phyloP scores from a whole-genome alignment of 2,329 filamentous ascomycete species.

The Alternaria brassicicola region DNA sequence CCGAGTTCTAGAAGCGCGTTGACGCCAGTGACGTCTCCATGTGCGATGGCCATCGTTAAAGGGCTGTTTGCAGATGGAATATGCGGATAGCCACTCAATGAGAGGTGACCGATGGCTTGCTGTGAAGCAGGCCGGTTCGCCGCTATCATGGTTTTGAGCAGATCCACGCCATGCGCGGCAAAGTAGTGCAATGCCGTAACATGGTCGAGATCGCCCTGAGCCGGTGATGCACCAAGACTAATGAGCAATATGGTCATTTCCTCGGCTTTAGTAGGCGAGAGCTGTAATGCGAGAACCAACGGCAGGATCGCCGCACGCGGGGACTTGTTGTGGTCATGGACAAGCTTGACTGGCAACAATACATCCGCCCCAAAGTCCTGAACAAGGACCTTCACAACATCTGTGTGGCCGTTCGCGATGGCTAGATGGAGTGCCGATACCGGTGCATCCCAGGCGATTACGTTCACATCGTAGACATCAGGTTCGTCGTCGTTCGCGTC shows the following conservation, averaged over 20 bases:
- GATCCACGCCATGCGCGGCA: conserved; percentile 15
- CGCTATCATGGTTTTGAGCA: conserved; percentile 56
- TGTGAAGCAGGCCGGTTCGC: conserved; percentile 67
- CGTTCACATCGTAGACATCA: conserved; percentile 79
- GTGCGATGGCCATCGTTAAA: conserved; percentile 61
- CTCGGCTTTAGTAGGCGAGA: conserved; percentile 67
- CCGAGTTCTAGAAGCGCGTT: conserved; percentile 65
- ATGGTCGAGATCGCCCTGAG: conserved; percentile 71
- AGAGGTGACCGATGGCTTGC: conserved; percentile 70
- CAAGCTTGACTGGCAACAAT: conserved; percentile 73
- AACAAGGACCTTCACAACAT: conserved; percentile 72
- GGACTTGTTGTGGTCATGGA: conserved; percentile 54
- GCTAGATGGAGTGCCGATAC: conserved; percentile 79
- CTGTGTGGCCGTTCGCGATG: conserved; percentile 72
- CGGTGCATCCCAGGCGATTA: conserved; percentile 78
- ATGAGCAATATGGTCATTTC: conserved; percentile 70
- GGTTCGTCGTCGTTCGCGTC: conserved; percentile 68
- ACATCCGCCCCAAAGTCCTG: conserved; percentile 76
- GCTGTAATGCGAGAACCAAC: conserved; percentile 68
- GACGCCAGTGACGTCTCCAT: conserved; percentile 10
- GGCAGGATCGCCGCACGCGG: conserved; percentile 69
- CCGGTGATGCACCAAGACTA: conserved; percentile 71
- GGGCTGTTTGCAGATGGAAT: conserved; percentile 53
- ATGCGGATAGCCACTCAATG: conserved; percentile 49
- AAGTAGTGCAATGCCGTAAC: conserved; percentile 67